A percentile compares a stretch with the other conserved stretches of the same genome.
phyloP scores from a whole-genome alignment of 2,329 filamentous ascomycete genomes.

The Talaromyces verruculosus region DNA sequence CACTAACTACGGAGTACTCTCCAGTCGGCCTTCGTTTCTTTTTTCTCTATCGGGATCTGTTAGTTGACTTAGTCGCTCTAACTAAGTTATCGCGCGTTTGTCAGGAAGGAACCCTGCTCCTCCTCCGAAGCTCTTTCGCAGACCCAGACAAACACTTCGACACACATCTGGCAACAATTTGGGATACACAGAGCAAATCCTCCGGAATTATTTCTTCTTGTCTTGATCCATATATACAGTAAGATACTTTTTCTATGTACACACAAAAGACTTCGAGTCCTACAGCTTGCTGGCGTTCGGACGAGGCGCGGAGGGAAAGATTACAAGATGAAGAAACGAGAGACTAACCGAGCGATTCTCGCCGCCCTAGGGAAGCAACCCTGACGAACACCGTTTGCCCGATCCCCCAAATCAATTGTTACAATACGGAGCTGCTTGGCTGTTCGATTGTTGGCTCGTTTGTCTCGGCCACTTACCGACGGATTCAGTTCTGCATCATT shows the following conservation, averaged over 20 bases:
- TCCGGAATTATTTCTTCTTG: background rate
- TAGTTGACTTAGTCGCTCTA: background rate
- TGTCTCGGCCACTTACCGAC: background rate
- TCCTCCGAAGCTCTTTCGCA: conserved; percentile 7
- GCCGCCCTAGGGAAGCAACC: background rate
- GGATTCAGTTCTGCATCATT: conserved; percentile 9
- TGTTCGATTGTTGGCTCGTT: conserved; percentile 2
- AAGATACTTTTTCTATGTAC: background rate
- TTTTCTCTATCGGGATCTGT: conserved; percentile 2
- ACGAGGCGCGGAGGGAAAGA: conserved; percentile 7
- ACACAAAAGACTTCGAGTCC: background rate
- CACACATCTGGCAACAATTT: background rate
- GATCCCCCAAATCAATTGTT: background rate
- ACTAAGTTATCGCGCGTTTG: conserved; percentile 11
- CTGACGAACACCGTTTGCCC: background rate
- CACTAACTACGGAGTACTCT: background rate
- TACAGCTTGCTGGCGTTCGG: background rate
- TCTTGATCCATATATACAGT: conserved; percentile 4
- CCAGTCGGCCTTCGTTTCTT: conserved; percentile 8
- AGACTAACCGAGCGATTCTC: conserved; percentile 9
- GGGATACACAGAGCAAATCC: background rate
- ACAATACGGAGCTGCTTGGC: background rate
- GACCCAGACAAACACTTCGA: conserved; percentile 4
- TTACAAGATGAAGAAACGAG: conserved; percentile 10
- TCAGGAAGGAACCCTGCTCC: conserved; percentile 2